Percentiles rank a stretch among this genome's conserved stretches.
Conservation (phyloP, 2,329 filamentous ascomycete genomes). For the Xylariaceae sp. region DNA sequence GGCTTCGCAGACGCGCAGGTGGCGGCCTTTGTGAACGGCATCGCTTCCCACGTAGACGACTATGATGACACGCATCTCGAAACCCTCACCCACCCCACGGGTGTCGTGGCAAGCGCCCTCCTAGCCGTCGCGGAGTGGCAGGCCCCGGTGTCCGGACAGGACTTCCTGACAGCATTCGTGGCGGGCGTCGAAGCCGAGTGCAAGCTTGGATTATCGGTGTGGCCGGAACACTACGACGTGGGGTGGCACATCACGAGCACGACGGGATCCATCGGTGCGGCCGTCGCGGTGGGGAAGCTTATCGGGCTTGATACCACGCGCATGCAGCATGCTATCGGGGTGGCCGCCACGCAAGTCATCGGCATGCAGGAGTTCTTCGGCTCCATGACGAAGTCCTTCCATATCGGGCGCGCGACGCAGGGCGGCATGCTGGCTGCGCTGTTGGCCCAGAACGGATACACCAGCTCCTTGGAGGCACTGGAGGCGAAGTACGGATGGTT, state of each 20-base stretch:
- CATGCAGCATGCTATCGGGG: conserved; percentile 53
- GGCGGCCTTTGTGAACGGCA: conserved; percentile 56
- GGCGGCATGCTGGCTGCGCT: conserved; percentile 48
- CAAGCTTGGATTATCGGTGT: conserved; percentile 55
- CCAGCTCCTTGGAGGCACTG: conserved; percentile 48
- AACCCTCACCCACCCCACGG: conserved; percentile 58
- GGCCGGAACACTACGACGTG: conserved; percentile 56
- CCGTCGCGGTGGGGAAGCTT: conserved; percentile 53
- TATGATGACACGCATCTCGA: conserved; percentile 61
- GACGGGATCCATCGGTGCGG: conserved; percentile 55
- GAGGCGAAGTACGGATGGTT: conserved; percentile 58
- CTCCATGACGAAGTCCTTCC: conserved; percentile 58
- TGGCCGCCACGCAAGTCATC: conserved; percentile 56
- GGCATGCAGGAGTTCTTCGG: conserved; percentile 59
- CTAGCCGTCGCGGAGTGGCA: conserved; percentile 45
- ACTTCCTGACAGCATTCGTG: conserved; percentile 54
- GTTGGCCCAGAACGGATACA: conserved; percentile 50
- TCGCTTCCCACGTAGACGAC: conserved; percentile 58
- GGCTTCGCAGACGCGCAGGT: conserved; percentile 47
- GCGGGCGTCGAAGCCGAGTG: conserved; percentile 56
- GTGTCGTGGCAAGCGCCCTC: conserved; percentile 53
- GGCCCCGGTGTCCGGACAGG: conserved; percentile 44
- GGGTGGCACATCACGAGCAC: conserved; percentile 60
- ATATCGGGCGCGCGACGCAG: conserved; percentile 56
- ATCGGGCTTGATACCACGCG: conserved; percentile 43